phyloP scores from a whole-genome alignment of 305 asterid species.

The Plantago lanceolata region DNA sequence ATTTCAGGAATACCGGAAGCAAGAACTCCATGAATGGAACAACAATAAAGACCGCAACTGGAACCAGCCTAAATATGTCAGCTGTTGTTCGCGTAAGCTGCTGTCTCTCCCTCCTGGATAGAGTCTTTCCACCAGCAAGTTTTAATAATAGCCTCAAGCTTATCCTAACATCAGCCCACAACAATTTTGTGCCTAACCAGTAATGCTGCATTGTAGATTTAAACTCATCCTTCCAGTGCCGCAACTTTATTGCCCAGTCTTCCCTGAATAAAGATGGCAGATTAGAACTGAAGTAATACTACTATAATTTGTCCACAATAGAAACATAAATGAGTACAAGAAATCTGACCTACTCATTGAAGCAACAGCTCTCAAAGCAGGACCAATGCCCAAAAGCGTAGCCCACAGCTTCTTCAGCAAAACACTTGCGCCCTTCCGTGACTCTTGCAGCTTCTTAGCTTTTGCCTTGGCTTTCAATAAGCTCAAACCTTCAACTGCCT shows the following conservation, averaged over 20 bases:
- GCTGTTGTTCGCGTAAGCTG: conserved; percentile 95
- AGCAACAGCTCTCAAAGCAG: conserved; percentile 84
- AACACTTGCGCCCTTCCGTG: conserved; percentile 51
- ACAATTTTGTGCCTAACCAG: conserved; percentile 87
- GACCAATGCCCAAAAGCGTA: conserved; percentile 82
- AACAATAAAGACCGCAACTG: conserved; percentile 81
- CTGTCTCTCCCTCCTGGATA: conserved; percentile 95
- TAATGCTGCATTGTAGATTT: conserved; percentile 85
- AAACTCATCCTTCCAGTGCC: conserved; percentile 86
- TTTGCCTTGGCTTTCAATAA: conserved; percentile 84
- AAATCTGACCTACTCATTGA: conserved; percentile 84
- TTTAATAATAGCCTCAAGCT: conserved; percentile 70
- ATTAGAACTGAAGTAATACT: conserved; percentile 13
- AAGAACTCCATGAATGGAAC: conserved; percentile 99
- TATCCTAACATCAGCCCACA: conserved; percentile 89
- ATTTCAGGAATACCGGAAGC: conserved; percentile 86
- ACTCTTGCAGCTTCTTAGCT: conserved; percentile 81
- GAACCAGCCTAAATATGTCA: conserved; percentile 94
- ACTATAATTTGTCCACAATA: conserved; percentile 11
- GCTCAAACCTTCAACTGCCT: conserved; percentile 92
- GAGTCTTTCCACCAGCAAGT: conserved; percentile 80
- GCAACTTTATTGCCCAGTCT: conserved; percentile 84
- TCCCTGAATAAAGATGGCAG: conserved; percentile 48
- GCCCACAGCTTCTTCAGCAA: conserved; percentile 74
- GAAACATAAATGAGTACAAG: conserved; percentile 18